A percentile compares a stretch with the other conserved stretches of the same genome.
Conservation (phyloP, 2,329 filamentous ascomycete species). For the Fusarium illudens region DNA sequence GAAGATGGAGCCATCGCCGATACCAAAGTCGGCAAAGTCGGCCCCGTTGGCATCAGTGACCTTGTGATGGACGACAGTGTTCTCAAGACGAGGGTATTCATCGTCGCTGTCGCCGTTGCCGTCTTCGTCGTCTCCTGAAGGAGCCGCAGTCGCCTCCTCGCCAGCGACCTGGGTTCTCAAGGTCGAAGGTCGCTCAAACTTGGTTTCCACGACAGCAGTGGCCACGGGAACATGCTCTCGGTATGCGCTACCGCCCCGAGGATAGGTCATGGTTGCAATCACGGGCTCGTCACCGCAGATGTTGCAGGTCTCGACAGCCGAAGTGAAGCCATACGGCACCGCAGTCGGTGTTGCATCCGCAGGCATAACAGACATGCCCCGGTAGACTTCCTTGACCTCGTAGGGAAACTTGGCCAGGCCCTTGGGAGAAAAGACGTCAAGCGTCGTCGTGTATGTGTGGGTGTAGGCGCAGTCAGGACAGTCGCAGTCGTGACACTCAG, state of each 20-base stretch:
- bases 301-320: constrained; percentile 28
- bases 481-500: constrained; percentile 36
- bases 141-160: constrained; percentile 12
- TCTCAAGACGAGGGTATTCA: constrained; percentile 22
- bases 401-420: constrained; percentile 33
- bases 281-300: constrained; percentile 36
- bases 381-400: constrained; percentile 39
- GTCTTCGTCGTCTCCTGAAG: constrained; percentile 1
- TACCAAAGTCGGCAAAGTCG: not conserved
- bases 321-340: constrained; percentile 37
- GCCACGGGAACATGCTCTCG: constrained; percentile 19
- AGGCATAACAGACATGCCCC: constrained; percentile 37
- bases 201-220: constrained; percentile 4
- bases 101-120: not conserved
- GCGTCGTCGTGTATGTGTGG: constrained; percentile 37
- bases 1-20: not conserved
- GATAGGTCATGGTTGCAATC: constrained; percentile 39
- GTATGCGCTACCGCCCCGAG: constrained; percentile 36
- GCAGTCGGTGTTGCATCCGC: constrained; percentile 25
- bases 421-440: constrained; percentile 34
- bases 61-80: constrained; percentile 28
- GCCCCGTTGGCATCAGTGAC: constrained; percentile 9
- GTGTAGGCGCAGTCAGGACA: constrained; percentile 37
- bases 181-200: constrained; percentile 22
- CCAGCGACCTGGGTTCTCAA: constrained; percentile 20